These are phyloP conservation scores for Phytopythium boreale DNA, from an alignment of 352 stramenopile species.

Conservation along the genomic window DNA sequence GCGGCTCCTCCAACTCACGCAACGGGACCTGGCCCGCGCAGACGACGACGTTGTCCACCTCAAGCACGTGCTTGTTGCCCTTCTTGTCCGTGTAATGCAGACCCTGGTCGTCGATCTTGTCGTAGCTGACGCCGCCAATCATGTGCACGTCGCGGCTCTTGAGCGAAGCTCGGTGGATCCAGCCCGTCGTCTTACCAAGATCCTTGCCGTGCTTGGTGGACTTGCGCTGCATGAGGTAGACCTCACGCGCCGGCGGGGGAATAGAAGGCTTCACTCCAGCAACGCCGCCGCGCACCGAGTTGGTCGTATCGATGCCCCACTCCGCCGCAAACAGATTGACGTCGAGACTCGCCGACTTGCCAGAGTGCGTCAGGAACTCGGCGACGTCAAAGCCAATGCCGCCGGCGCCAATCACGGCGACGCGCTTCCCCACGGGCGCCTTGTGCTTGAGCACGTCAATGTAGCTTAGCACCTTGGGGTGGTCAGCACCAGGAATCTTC, in stretches of 20 bases:
- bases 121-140: slow-evolving; percentile 92
- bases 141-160: slow-evolving; percentile 92
- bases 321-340: slow-evolving; percentile 89
- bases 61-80: slow-evolving; percentile 77
- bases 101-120: slow-evolving; percentile 93
- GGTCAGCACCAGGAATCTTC: slow-evolving; percentile 86
- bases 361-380: slow-evolving; percentile 91
- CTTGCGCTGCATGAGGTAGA: slow-evolving; percentile 96
- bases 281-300: slow-evolving; percentile 84
- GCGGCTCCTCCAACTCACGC: slow-evolving; percentile 81
- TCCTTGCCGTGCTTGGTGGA: slow-evolving; percentile 89
- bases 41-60: slow-evolving; percentile 95
- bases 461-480: slow-evolving; percentile 93
- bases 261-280: slow-evolving; percentile 42
- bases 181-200: slow-evolving; percentile 96
- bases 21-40: slow-evolving; percentile 95
- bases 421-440: slow-evolving; percentile 85
- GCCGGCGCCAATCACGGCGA: slow-evolving; percentile 95
- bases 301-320: slow-evolving; percentile 92
- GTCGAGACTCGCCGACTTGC: slow-evolving; percentile 61
- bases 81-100: slow-evolving; percentile 93
- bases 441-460: slow-evolving; percentile 94
- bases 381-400: slow-evolving; percentile 98
- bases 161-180: slow-evolving; percentile 95
- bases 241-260: slow-evolving; percentile 58